Evolutionary conservation across 257 asterid genomes (phyloP), one percentile per base, ranked within the genome.

Genomic region (Solanum infundibuliforme): DNA sequence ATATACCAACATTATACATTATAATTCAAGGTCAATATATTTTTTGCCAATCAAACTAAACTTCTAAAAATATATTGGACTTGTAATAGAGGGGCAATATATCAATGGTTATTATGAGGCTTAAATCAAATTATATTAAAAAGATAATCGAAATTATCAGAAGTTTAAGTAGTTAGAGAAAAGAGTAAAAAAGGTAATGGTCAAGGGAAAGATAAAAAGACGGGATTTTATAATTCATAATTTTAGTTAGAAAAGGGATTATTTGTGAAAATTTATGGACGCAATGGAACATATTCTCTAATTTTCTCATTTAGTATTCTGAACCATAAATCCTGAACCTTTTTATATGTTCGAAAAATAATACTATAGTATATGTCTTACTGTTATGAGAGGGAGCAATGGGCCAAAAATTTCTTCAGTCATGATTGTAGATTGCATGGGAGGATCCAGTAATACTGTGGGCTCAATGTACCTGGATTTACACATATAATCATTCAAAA

Each of bases 381-480:
- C 98, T 0, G 96, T 93, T 71, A 96, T 92, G 65, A 96, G 91
- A 16, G 99, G 99, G 84, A 95, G 98, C 85, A 96, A 79, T 66
- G 98, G 98, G 34, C 98, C 98, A 52, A 96, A 96, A 25, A 95
- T 89, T 92, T 96, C 99, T 86, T 94, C 98, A 10, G 90, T 90
- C 99, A 95, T 96, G 83, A 96, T 90, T 86, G 89, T 86, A 90
- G 99, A 88, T 39, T 90, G 83, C 32, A 90, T 87, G 3, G 99
- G 99, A 88, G 98, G 99, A 91, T 96, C 95, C 58, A 96, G 41
- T 87, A 96, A 66, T 82, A 96, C 7, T 25, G 99, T 96, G 60
- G 99, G 98, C 86, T 93, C 98, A 9, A 96, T 89, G 83, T 91
- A 93, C 87, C 98, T 96, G 93, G 82, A 79, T 79, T 0, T 1